Conservation (phyloP, 192 early-diverging fungal species). For the Rhizophagus clarus region DNA sequence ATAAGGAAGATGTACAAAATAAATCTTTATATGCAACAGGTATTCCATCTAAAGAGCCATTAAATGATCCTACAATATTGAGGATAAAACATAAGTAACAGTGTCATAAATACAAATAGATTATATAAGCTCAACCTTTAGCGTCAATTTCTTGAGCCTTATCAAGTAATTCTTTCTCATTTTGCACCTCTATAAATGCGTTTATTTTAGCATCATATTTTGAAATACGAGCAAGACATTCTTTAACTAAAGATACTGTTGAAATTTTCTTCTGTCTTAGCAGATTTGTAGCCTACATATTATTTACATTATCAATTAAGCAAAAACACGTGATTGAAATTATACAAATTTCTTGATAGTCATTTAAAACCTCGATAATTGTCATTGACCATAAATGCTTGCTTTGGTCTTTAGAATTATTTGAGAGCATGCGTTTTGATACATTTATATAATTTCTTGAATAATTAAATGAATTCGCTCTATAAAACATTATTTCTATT, state of each 20-base stretch:
- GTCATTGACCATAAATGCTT: neutral
- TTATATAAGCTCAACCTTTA: slow-evolving; percentile 29
- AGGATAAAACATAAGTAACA: neutral
- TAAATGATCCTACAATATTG: slow-evolving; percentile 25
- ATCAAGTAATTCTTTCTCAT: slow-evolving; percentile 27
- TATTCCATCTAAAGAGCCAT: slow-evolving; percentile 62
- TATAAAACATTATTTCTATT: neutral
- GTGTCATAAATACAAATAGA: neutral
- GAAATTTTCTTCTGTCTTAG: slow-evolving; percentile 28
- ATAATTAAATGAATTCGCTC: neutral
- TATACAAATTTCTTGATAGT: neutral
- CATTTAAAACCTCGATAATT: neutral
- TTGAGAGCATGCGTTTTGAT: neutral
- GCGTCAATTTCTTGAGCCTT: slow-evolving; percentile 35
- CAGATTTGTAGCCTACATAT: slow-evolving; percentile 1
- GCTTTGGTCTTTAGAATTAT: neutral
- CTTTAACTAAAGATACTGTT: slow-evolving; percentile 22
- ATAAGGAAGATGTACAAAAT: slow-evolving; percentile 61
- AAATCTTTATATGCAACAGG: slow-evolving; percentile 82
- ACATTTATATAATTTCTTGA: neutral
- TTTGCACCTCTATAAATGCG: slow-evolving; percentile 46
- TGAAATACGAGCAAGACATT: slow-evolving; percentile 37
- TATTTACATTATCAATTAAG: neutral
- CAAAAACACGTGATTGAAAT: neutral
- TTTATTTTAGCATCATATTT: slow-evolving; percentile 45